Evolutionary conservation across 768 basidiomycete genomes (phyloP).

Genomic region (Gloeostereum incarnatum): DNA sequence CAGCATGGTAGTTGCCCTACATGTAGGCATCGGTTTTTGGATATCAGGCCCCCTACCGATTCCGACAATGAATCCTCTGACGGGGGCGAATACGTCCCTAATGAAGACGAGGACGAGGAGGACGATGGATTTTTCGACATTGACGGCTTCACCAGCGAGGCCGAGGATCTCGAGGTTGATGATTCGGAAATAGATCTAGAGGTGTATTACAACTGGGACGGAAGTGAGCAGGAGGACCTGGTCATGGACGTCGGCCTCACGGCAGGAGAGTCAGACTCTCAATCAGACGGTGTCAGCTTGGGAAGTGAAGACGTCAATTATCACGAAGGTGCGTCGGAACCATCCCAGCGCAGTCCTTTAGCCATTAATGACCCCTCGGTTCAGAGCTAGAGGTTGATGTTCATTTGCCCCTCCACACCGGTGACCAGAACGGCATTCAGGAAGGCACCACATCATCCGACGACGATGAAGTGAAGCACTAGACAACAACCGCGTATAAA

Average conservation of each 20-base stretch:
- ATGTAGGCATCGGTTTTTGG: slow-evolving; percentile 51
- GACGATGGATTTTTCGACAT: slow-evolving; percentile 35
- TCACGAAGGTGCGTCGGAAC: slow-evolving; percentile 3
- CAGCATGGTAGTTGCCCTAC: slow-evolving; percentile 69
- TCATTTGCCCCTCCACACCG: too few relatives aligned
- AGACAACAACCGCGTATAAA: too few relatives aligned
- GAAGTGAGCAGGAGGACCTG: slow-evolving; percentile 7
- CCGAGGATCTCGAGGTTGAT: slow-evolving; percentile 28
- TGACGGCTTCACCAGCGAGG: slow-evolving; percentile 29
- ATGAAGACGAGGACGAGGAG: slow-evolving; percentile 39
- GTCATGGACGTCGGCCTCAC: slow-evolving; percentile 25
- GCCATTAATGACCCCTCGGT: too few relatives aligned
- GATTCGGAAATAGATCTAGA: slow-evolving; percentile 24
- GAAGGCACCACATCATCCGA: too few relatives aligned
- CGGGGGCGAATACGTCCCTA: slow-evolving; percentile 57
- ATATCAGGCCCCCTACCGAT: slow-evolving; percentile 38
- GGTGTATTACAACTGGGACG: slow-evolving; percentile 9
- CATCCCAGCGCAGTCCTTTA: too few relatives aligned
- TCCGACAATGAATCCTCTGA: slow-evolving; percentile 60
- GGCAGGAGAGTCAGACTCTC: slow-evolving; percentile 24
- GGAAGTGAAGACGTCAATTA: slow-evolving; percentile 5
- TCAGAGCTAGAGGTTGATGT: too few relatives aligned
- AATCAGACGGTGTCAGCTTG: slow-evolving; percentile 10
- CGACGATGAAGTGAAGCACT: too few relatives aligned
- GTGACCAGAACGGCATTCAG: too few relatives aligned